Conservation (phyloP, 2,329 filamentous ascomycete species). For the Cercospora zeae-maydis region DNA sequence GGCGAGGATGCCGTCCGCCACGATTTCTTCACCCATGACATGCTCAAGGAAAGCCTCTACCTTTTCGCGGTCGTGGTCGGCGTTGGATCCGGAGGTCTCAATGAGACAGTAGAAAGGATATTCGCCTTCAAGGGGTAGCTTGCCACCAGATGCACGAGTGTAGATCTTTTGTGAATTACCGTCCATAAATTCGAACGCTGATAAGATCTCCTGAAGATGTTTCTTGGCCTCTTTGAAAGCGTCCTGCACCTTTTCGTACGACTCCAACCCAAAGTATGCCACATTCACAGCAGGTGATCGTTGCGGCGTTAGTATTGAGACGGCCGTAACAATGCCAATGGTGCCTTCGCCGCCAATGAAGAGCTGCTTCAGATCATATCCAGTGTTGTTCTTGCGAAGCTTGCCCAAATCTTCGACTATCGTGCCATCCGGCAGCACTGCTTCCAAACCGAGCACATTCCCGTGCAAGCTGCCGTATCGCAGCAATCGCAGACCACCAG, state of each 20-base stretch:
- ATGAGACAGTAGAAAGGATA: constrained; percentile 95
- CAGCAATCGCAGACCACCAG: constrained; percentile 82
- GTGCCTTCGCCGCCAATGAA: constrained; percentile 96
- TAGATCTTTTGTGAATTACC: constrained; percentile 75
- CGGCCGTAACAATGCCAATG: constrained; percentile 85
- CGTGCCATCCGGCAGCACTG: constrained; percentile 88
- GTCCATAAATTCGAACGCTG: constrained; percentile 98
- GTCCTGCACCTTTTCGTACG: constrained; percentile 80
- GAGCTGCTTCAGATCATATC: constrained; percentile 93
- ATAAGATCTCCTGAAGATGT: constrained; percentile 90
- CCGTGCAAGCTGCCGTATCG: constrained; percentile 94
- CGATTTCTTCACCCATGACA: constrained; percentile 83
- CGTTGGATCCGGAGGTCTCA: constrained; percentile 92
- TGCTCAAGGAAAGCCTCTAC: constrained; percentile 85
- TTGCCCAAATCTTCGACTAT: constrained; percentile 84
- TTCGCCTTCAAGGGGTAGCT: constrained; percentile 74
- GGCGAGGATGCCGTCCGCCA: constrained; percentile 84
- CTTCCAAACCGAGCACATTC: constrained; percentile 86
- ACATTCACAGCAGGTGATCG: constrained; percentile 87
- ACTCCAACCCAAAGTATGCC: constrained; percentile 86
- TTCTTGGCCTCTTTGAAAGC: constrained; percentile 86
- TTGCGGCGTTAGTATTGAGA: constrained; percentile 86
- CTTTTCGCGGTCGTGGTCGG: constrained; percentile 89
- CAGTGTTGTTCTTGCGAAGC: constrained; percentile 96
- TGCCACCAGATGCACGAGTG: constrained; percentile 67